Percentiles rank a stretch among this genome's conserved stretches.
These are phyloP conservation scores for Suillus weaverae DNA, from an alignment of 768 basidiomycete genomes.

Conservation along the genomic window DNA sequence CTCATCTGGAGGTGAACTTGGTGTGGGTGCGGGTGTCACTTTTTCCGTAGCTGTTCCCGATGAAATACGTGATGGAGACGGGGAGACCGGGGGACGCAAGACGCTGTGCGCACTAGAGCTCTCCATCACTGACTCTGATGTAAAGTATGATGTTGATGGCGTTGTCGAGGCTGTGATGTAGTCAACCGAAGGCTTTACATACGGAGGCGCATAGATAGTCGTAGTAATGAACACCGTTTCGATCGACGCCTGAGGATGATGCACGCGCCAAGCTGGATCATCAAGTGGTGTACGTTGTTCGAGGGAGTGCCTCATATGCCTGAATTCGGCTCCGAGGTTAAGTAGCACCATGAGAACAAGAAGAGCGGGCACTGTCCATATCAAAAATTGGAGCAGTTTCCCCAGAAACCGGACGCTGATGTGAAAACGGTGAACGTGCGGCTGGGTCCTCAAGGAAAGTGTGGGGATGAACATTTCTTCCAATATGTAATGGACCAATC, in stretches of 20 bases:
- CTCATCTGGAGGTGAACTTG: constrained; percentile 14
- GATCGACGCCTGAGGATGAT: constrained; percentile 7
- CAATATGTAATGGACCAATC: constrained; percentile 56
- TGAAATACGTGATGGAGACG: constrained; percentile 9
- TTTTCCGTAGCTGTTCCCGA: constrained; percentile 12
- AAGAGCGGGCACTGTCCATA: constrained; percentile 19
- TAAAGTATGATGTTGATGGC: constrained; percentile 6
- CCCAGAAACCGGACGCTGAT: constrained; percentile 11
- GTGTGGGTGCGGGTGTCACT: constrained; percentile 11
- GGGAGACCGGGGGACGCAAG: neutral
- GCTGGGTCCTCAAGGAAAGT: constrained; percentile 38
- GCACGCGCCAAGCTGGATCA: constrained; percentile 9
- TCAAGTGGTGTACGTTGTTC: constrained; percentile 18
- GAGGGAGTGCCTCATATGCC: constrained; percentile 24
- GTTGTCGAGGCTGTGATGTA: constrained; percentile 8
- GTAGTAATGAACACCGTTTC: constrained; percentile 34
- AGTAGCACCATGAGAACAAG: constrained; percentile 21
- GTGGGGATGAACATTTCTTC: constrained; percentile 60
- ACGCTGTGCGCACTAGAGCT: constrained; percentile 8
- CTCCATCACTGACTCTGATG: constrained; percentile 14
- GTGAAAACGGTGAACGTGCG: constrained; percentile 7
- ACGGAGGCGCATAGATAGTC: constrained; percentile 21
- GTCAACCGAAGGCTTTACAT: constrained; percentile 4
- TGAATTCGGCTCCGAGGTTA: constrained; percentile 30
- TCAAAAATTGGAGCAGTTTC: constrained; percentile 15